Evolutionary conservation across 1,284 basidiomycete genomes (phyloP).

Genomic region (Rhodotorula sp.): DNA sequence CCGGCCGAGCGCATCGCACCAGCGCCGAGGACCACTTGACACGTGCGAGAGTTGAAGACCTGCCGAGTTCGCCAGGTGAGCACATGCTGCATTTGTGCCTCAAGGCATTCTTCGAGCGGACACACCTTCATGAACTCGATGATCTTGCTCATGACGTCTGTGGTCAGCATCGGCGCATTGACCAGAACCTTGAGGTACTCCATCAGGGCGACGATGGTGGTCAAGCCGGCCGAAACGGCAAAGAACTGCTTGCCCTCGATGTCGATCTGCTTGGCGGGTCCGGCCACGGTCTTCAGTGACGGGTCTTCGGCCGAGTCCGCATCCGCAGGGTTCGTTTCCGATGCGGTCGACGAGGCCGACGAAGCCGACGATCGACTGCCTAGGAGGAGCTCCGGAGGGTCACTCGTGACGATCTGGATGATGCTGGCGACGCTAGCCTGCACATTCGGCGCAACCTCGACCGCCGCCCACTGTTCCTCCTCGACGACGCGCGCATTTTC

Average conservation of each 20-base stretch:
- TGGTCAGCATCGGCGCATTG: constrained; percentile 83
- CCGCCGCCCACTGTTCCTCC: constrained; percentile 81
- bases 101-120: neutral
- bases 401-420: constrained; percentile 75
- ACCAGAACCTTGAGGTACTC: constrained; percentile 88
- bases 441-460: constrained; percentile 65
- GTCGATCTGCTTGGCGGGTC: constrained; percentile 66
- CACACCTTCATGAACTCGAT: constrained; percentile 86
- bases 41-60: constrained; percentile 95
- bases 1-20: constrained; percentile 98
- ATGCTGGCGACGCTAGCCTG: constrained; percentile 73
- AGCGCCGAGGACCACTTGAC: constrained; percentile 95
- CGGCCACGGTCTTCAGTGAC: constrained; percentile 39
- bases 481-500: constrained; percentile 85
- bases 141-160: constrained; percentile 86
- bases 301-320: constrained; percentile 1
- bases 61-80: constrained; percentile 27
- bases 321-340: neutral
- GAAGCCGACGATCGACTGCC: constrained; percentile 6
- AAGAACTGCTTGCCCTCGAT: constrained; percentile 83
- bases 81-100: neutral
- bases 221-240: constrained; percentile 79
- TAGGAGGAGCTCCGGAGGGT: constrained; percentile 68
- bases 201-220: constrained; percentile 69
- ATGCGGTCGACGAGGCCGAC: too few species aligned